A percentile compares a stretch with the other conserved stretches of the same genome.
phyloP scores from a whole-genome alignment of 352 stramenopile species.

The Phytophthora hybrid region DNA sequence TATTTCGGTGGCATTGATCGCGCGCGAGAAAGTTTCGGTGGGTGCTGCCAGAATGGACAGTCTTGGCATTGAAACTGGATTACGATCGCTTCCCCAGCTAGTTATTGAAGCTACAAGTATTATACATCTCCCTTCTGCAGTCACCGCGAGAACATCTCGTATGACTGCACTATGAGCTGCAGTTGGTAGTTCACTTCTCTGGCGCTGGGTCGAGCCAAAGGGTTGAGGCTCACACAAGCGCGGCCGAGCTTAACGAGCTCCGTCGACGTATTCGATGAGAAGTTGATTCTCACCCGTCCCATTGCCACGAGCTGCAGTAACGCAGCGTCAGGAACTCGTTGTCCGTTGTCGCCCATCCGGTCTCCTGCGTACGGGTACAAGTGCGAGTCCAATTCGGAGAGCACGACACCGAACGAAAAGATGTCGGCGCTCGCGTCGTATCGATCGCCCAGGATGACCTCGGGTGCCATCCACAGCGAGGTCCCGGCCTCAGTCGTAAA shows the following conservation, averaged over 20 bases:
- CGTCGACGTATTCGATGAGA: slow-evolving; percentile 25
- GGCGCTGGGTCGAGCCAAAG: slow-evolving; percentile 25
- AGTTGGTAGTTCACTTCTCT: slow-evolving; percentile 39
- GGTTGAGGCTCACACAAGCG: slow-evolving; percentile 33
- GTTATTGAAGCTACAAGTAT: not conserved
- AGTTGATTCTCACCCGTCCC: slow-evolving; percentile 28
- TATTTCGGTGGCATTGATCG: slow-evolving; percentile 25
- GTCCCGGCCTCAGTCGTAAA: slow-evolving; percentile 42
- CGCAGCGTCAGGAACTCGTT: slow-evolving; percentile 25
- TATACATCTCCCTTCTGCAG: slow-evolving; percentile 6
- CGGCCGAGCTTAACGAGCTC: slow-evolving; percentile 26
- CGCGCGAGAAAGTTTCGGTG: slow-evolving; percentile 21
- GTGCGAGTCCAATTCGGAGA: slow-evolving; percentile 48
- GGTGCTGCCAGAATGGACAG: slow-evolving; percentile 11
- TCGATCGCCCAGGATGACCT: slow-evolving; percentile 45
- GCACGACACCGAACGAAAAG: slow-evolving; percentile 50
- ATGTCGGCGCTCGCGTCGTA: slow-evolving; percentile 55
- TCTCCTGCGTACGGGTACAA: slow-evolving; percentile 33
- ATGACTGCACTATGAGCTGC: slow-evolving; percentile 31
- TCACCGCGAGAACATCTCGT: slow-evolving; percentile 35
- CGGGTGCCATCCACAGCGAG: slow-evolving; percentile 49
- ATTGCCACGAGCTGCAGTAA: slow-evolving; percentile 40
- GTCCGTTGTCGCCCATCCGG: slow-evolving; percentile 20
- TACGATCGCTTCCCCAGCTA: not conserved
- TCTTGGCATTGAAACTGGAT: not conserved